Conservation (phyloP, 106 monocot species). For the Iris macrosiphon region DNA sequence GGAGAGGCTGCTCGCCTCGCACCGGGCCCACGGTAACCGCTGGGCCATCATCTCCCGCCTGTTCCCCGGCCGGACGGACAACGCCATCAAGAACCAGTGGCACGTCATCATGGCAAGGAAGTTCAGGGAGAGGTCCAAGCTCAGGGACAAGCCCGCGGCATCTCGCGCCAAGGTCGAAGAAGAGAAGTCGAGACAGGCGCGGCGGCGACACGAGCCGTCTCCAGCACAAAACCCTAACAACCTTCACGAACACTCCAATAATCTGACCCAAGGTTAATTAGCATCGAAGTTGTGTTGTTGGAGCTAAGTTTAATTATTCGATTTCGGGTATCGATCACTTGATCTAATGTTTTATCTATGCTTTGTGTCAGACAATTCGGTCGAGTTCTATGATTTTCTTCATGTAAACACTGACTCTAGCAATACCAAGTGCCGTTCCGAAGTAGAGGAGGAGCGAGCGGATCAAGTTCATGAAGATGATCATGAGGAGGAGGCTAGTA, state of each 20-base stretch:
- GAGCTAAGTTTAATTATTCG: too few species aligned
- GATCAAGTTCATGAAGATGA: conserved; percentile 6
- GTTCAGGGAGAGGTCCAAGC: conserved; percentile 38
- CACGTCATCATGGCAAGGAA: conserved; percentile 79
- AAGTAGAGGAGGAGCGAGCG: conserved; percentile 19
- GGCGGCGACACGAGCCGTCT: neutral
- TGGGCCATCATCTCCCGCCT: conserved; percentile 72
- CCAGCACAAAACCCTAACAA: neutral
- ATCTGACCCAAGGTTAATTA: too few species aligned
- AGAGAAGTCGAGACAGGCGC: neutral
- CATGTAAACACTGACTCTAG: conserved; percentile 36
- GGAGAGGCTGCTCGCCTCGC: conserved; percentile 54
- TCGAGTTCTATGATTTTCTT: conserved; percentile 78
- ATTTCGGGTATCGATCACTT: too few species aligned
- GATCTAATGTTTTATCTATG: too few species aligned
- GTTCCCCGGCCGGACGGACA: conserved; percentile 77
- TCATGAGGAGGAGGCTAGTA: conserved; percentile 5
- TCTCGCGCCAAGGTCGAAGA: neutral
- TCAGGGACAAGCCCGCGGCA: neutral
- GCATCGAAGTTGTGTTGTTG: too few species aligned
- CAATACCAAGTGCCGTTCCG: conserved; percentile 17
- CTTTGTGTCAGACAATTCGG: conserved; percentile 22
- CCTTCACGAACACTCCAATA: too few species aligned
- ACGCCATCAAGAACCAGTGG: conserved; percentile 92
- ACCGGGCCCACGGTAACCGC: conserved; percentile 63